Conservation (phyloP, 345 rosid species). For the Corchorus capsularis region DNA sequence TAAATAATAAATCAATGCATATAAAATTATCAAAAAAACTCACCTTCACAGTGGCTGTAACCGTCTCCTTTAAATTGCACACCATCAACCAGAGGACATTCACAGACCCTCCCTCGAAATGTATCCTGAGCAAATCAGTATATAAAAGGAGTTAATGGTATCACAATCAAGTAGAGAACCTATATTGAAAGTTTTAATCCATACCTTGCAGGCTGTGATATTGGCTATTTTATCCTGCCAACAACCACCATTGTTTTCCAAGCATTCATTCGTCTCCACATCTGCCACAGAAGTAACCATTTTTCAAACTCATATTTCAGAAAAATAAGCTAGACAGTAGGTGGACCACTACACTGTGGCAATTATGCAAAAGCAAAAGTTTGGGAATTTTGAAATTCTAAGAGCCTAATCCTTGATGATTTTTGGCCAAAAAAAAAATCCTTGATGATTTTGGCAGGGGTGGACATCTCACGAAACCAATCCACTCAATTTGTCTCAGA, state of each 20-base stretch:
- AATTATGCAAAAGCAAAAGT: constrained; percentile 11
- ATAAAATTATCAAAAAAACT: constrained; percentile 20
- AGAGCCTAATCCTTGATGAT: not conserved
- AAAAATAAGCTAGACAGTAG: not conserved
- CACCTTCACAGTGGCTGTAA: constrained; percentile 92
- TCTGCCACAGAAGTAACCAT: constrained; percentile 46
- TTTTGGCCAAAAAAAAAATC: no score
- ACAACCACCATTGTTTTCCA: constrained; percentile 92
- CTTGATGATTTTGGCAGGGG: not conserved
- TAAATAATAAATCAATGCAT: not conserved
- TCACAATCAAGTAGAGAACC: not conserved
- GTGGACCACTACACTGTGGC: not conserved
- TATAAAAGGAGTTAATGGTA: not conserved
- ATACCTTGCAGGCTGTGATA: constrained; percentile 94
- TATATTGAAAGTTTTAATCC: constrained; percentile 18
- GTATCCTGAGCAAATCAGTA: constrained; percentile 65
- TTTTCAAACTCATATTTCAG: constrained; percentile 12
- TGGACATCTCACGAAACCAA: not conserved
- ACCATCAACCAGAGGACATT: constrained; percentile 89
- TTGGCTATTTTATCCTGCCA: constrained; percentile 86
- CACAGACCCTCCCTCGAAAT: constrained; percentile 94
- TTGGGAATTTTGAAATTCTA: not conserved
- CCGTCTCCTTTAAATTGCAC: constrained; percentile 98
- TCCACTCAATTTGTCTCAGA: constrained; percentile 5
- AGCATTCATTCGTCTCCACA: constrained; percentile 94